These are phyloP conservation scores for Xerocomus brunneocitrinus DNA, from an alignment of 768 basidiomycete genomes.

Conservation along the genomic window DNA sequence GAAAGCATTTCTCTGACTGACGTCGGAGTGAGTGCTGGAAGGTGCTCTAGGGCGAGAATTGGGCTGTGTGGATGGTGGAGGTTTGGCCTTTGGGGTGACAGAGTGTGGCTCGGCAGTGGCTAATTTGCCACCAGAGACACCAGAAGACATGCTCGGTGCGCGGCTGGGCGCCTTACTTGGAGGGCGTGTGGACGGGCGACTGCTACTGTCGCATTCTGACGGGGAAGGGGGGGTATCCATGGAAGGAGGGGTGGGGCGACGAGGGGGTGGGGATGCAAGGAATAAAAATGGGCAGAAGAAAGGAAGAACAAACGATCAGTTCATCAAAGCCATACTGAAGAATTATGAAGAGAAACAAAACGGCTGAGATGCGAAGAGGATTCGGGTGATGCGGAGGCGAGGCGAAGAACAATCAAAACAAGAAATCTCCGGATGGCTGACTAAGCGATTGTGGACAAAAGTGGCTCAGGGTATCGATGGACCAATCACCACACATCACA, in stretches of 20 bases:
- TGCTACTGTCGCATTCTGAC: constrained; percentile 57
- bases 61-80: constrained; percentile 16
- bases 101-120: constrained; percentile 28
- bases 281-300: background rate
- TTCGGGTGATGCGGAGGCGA: constrained; percentile 10
- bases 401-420: constrained; percentile 7
- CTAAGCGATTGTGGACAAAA: constrained; percentile 16
- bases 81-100: constrained; percentile 19
- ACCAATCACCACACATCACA: background rate
- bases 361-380: constrained; percentile 9
- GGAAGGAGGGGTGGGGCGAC: constrained; percentile 15
- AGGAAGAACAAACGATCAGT: constrained; percentile 6
- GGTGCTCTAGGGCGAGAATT: constrained; percentile 32
- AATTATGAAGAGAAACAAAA: background rate
- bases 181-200: constrained; percentile 57
- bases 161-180: constrained; percentile 52
- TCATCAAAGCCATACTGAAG: constrained; percentile 7
- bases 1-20: constrained; percentile 73
- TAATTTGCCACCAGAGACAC: constrained; percentile 35
- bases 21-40: constrained; percentile 48
- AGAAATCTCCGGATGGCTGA: constrained; percentile 13
- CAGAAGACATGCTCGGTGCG: constrained; percentile 34
- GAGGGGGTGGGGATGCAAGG: background rate
- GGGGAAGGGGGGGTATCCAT: constrained; percentile 49
- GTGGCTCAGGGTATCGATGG: background rate